A percentile compares a stretch with the other conserved stretches of the same genome.
phyloP scores from a whole-genome alignment of 352 stramenopile genomes.

The Globisporangium recalcitrans region DNA sequence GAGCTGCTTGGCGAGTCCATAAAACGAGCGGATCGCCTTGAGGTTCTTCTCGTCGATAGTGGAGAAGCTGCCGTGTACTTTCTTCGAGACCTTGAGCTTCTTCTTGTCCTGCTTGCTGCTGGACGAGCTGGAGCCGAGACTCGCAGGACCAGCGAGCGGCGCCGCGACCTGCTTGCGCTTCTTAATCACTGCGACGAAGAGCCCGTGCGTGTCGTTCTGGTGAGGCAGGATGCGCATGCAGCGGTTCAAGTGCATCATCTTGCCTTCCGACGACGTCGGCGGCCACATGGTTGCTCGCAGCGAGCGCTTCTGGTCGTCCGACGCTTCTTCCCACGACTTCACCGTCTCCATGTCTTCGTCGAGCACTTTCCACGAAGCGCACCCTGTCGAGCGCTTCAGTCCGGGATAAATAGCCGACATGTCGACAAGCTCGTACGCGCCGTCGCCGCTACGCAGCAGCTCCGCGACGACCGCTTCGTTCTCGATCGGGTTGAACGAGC shows the following conservation, averaged over 20 bases:
- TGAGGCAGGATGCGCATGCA: conserved; percentile 96
- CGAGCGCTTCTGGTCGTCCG: conserved; percentile 44
- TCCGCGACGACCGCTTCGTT: conserved; percentile 82
- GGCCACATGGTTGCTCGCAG: conserved; percentile 84
- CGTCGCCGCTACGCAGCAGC: conserved; percentile 43
- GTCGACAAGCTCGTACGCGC: conserved; percentile 60
- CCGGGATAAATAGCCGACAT: conserved; percentile 29
- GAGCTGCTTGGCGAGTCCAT: conserved; percentile 31
- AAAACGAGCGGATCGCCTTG: conserved; percentile 35
- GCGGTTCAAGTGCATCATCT: conserved; percentile 73
- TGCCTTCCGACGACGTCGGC: conserved; percentile 44
- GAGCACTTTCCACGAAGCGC: conserved; percentile 54
- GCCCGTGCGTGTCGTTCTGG: conserved; percentile 96
- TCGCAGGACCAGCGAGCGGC: conserved; percentile 31
- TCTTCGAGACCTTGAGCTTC: conserved; percentile 41
- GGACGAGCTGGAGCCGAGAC: background rate
- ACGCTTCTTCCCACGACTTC: conserved; percentile 42
- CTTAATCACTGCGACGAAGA: conserved; percentile 97
- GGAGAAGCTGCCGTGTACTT: conserved; percentile 59
- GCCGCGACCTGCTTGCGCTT: conserved; percentile 31
- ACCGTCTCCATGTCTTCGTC: conserved; percentile 42
- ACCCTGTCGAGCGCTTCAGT: conserved; percentile 36
- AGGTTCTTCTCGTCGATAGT: conserved; percentile 37
- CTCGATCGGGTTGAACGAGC: conserved; percentile 79
- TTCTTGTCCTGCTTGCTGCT: conserved; percentile 39